Conservation (phyloP, 1,284 basidiomycete genomes). For the Peniophora sp. region DNA sequence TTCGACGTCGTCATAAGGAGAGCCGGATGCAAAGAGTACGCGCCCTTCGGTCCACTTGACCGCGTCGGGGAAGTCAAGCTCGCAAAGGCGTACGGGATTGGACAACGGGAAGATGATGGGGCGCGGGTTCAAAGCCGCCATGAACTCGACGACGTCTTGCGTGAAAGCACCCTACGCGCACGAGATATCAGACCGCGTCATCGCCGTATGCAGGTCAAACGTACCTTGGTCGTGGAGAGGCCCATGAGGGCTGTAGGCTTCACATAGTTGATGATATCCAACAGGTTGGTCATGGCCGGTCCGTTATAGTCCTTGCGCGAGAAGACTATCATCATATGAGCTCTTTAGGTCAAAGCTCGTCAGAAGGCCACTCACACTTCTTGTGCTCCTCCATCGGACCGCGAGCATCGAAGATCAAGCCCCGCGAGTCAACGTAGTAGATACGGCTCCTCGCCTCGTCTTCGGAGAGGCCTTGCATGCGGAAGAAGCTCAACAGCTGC, state of each 20-base stretch:
- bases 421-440: constrained; percentile 84
- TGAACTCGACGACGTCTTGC: constrained; percentile 66
- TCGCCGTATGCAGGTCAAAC: constrained; percentile 6
- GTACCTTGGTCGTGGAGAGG: constrained; percentile 75
- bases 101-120: constrained; percentile 97
- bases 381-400: constrained; percentile 79
- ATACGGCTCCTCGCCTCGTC: constrained; percentile 76
- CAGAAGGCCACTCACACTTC: constrained; percentile 42
- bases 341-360: neutral
- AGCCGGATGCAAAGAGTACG: constrained; percentile 87
- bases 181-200: constrained; percentile 8
- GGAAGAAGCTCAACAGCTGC: constrained; percentile 88
- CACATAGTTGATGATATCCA: constrained; percentile 80
- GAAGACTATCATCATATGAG: constrained; percentile 47
- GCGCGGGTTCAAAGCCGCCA: constrained; percentile 79
- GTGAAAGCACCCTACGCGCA: constrained; percentile 63
- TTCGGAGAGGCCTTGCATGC: constrained; percentile 63
- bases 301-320: constrained; percentile 76
- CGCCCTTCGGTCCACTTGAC: constrained; percentile 66
- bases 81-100: constrained; percentile 83
- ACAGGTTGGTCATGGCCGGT: constrained; percentile 65
- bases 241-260: constrained; percentile 90
- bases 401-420: constrained; percentile 68
- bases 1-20: constrained; percentile 71
- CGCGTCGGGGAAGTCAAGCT: constrained; percentile 83